Evolutionary conservation across 176 grass and related monocot genomes (phyloP), one percentile per base, ranked within the genome.

Genomic region (Triticum urartu): DNA sequence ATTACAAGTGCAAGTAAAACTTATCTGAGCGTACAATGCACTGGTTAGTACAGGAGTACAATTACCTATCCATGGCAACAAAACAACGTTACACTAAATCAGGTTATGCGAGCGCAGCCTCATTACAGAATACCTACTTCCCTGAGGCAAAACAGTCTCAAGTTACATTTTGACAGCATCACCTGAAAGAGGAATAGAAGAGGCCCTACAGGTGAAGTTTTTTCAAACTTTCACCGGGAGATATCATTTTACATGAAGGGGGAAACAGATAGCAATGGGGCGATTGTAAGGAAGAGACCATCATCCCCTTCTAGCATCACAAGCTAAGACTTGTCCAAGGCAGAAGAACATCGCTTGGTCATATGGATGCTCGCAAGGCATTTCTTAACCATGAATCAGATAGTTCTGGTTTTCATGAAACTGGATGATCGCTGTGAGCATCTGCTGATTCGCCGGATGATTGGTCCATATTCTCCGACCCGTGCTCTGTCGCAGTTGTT

Each of bases 311-410:
- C 62, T 61, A 38, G 36, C 9, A 58, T 18, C 0, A 58, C 2
- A 58, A 21, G 54, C 38, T 72, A 78, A 15, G 45, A 89, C 1
- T 52, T 52, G n/a, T 75, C 21, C 30, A 72, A 78, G 52, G 42
- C 12, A 40, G 32, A 78, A 11, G 5, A 69, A 60, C 21, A 38
- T 28, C 11, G 40, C 4, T 30, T 67, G 30, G n/a, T 26, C 13
- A 45, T 26, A 58, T 58, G n/a, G 2, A 28, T 87, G 78, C 28
- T 32, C 5, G 14, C 0, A 18, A 15, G 45, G 42, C 43, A 77
- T 87, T 65, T 87, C 25, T 39, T 65, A 64, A 52, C 7, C 24
- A 52, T 86, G 74, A 61, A 77, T 34, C 54, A 60, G 40, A 15
- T 60, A 12, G 39, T 45, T 47, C n/a, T 64, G 22, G 28, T 32